Percentiles rank a stretch among this genome's conserved stretches.
Conservation (phyloP, 2,329 filamentous ascomycete species). For the Zymoseptoria passerinii region DNA sequence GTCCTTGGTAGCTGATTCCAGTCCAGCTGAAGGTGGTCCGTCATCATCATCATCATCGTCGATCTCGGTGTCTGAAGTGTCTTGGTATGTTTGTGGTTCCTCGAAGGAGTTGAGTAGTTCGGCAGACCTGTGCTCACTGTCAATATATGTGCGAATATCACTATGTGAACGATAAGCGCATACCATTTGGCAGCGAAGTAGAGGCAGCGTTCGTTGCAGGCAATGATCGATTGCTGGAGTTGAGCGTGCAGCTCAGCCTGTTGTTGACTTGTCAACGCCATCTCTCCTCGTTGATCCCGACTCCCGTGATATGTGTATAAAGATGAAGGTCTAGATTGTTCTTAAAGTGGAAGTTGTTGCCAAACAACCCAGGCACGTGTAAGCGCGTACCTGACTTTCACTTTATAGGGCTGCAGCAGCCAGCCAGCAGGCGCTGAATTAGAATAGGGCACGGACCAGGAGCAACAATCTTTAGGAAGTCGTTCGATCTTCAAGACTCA, state of each 20-base stretch:
- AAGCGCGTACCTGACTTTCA: background rate
- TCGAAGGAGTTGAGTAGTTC: constrained; percentile 83
- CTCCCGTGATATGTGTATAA: background rate
- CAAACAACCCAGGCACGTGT: background rate
- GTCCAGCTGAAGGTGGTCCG: constrained; percentile 16
- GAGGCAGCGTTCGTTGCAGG: constrained; percentile 88
- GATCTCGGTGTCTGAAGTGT: constrained; percentile 44
- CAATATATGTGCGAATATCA: constrained; percentile 3
- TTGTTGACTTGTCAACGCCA: constrained; percentile 35
- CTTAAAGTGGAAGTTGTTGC: background rate
- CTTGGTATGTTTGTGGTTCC: constrained; percentile 39
- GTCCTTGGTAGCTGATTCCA: constrained; percentile 53
- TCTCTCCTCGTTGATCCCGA: constrained; percentile 1
- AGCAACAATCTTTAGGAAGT: background rate
- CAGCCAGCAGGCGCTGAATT: too few species aligned
- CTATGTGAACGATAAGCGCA: constrained; percentile 2
- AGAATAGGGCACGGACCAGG: background rate
- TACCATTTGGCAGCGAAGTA: constrained; percentile 97
- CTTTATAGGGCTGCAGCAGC: background rate
- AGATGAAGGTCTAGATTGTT: background rate
- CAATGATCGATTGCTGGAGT: constrained; percentile 76
- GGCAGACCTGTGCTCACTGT: constrained; percentile 57
- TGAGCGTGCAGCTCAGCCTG: constrained; percentile 58
- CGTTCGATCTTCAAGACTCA: background rate
- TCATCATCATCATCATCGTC: constrained; percentile 20